These are phyloP conservation scores for Cyberlindnera xishuangbannaensis DNA, from an alignment of 805 yeast species.

Conservation along the genomic window DNA sequence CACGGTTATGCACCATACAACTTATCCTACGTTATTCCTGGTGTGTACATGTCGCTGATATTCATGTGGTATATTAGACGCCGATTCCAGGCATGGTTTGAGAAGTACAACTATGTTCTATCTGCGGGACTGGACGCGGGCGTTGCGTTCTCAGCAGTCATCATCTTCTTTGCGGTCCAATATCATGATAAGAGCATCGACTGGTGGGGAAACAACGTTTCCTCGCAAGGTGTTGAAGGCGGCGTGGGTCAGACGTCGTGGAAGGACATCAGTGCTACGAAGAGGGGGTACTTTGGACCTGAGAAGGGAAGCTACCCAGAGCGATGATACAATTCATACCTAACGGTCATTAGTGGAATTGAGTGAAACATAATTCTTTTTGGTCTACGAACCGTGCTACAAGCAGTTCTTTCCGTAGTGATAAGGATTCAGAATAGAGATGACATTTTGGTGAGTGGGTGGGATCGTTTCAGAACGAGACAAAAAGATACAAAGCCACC, in stretches of 20 bases:
- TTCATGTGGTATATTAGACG: slow-evolving; percentile 39
- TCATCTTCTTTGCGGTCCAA: slow-evolving; percentile 46
- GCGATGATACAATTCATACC: too few relatives aligned
- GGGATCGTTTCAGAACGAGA: too few relatives aligned
- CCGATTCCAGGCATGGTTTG: slow-evolving; percentile 48
- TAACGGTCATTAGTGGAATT: too few relatives aligned
- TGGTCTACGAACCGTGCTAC: too few relatives aligned
- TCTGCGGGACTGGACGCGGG: slow-evolving; percentile 56
- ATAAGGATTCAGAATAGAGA: too few relatives aligned
- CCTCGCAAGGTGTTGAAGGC: slow-evolving; percentile 33
- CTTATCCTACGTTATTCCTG: slow-evolving; percentile 31
- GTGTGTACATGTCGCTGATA: slow-evolving; percentile 27
- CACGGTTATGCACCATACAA: slow-evolving; percentile 44
- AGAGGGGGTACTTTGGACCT: slow-evolving; percentile 20
- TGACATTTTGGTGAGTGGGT: too few relatives aligned
- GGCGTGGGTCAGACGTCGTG: slow-evolving; percentile 22
- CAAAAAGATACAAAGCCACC: too few relatives aligned
- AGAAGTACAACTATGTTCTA: slow-evolving; percentile 42
- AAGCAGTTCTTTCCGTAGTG: too few relatives aligned
- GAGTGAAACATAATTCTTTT: too few relatives aligned
- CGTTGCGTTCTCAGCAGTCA: slow-evolving; percentile 46
- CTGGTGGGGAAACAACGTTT: slow-evolving; percentile 67
- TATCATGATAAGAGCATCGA: slow-evolving; percentile 35
- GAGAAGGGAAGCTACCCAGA: slow-evolving; percentile 16
- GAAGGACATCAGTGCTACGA: slow-evolving; percentile 7